Conservation (phyloP, 805 yeast genomes). For the Candida golubevii region DNA sequence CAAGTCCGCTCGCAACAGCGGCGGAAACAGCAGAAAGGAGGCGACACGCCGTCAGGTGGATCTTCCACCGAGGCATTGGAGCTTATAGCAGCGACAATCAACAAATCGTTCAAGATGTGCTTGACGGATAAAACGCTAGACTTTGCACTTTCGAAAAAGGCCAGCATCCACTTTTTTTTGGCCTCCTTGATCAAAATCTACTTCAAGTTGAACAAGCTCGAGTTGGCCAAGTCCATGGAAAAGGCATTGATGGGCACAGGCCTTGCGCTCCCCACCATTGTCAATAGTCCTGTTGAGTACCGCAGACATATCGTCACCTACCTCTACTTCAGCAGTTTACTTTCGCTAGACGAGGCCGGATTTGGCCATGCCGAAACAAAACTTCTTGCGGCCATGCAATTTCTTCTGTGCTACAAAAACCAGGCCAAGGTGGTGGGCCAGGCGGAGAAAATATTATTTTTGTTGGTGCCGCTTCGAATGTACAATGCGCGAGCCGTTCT, state of each 20-base stretch:
- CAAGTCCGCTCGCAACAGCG: slow-evolving; percentile 28
- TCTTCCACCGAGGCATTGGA: slow-evolving; percentile 31
- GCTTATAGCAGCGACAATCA: slow-evolving; percentile 58
- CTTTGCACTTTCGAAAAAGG: slow-evolving; percentile 45
- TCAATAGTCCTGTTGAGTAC: slow-evolving; percentile 35
- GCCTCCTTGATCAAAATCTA: slow-evolving; percentile 67
- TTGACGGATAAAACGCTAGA: slow-evolving; percentile 72
- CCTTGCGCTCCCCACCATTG: slow-evolving; percentile 45
- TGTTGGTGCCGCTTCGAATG: slow-evolving; percentile 62
- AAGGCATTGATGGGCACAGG: slow-evolving; percentile 59
- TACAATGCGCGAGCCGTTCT: slow-evolving; percentile 38
- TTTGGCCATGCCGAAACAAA: slow-evolving; percentile 47
- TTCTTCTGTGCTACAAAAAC: slow-evolving; percentile 23
- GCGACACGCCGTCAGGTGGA: slow-evolving; percentile 2
- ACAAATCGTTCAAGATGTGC: slow-evolving; percentile 70
- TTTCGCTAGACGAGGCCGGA: slow-evolving; percentile 63
- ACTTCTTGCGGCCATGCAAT: slow-evolving; percentile 47
- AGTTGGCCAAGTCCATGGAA: slow-evolving; percentile 70
- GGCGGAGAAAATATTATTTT: slow-evolving; percentile 46
- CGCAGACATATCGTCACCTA: slow-evolving; percentile 44
- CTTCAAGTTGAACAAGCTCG: slow-evolving; percentile 59
- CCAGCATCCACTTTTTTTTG: slow-evolving; percentile 66
- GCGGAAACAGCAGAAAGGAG: slow-evolving; percentile 14
- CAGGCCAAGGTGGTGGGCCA: slow-evolving; percentile 22
- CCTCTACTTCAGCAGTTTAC: slow-evolving; percentile 64